These are phyloP conservation scores for Phaeosphaeria sp. DNA, from an alignment of 2,329 filamentous ascomycete species.

Conservation along the genomic window DNA sequence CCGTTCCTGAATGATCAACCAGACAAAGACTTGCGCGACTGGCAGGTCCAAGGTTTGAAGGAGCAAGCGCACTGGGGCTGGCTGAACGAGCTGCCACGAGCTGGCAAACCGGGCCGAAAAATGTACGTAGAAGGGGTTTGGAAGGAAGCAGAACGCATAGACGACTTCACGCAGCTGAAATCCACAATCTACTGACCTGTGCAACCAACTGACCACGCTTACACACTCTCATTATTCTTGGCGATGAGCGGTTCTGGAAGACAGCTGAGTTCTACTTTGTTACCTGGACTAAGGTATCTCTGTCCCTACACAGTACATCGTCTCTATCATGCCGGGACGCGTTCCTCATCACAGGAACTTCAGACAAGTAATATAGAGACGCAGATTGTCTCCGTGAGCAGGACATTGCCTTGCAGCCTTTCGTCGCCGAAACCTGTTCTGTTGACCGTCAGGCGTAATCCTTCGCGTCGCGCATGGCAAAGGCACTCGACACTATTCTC, in stretches of 20 bases:
- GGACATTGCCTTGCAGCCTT: not conserved
- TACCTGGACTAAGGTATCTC: not conserved
- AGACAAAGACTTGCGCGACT: constrained; percentile 4
- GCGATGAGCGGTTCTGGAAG: not conserved
- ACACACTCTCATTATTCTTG: not conserved
- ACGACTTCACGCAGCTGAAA: constrained; percentile 16
- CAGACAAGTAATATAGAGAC: not conserved
- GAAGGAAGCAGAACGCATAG: constrained; percentile 11
- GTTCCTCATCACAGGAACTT: not conserved
- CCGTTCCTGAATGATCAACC: constrained; percentile 11
- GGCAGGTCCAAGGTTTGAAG: constrained; percentile 10
- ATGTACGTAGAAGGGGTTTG: constrained; percentile 18
- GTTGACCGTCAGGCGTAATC: not conserved
- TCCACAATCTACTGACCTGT: constrained; percentile 14
- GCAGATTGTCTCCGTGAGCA: not conserved
- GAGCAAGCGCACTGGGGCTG: constrained; percentile 23
- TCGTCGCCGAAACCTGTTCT: not conserved
- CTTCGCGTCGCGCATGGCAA: not conserved
- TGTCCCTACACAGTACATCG: not conserved
- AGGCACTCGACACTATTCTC: not conserved
- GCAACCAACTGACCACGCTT: not conserved
- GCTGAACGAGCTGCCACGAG: constrained; percentile 19
- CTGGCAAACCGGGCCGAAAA: constrained; percentile 11
- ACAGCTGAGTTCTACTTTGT: not conserved
- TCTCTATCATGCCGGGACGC: not conserved